phyloP scores from a whole-genome alignment of 2,329 filamentous ascomycete species.

The Corniculantispora saksenae region DNA sequence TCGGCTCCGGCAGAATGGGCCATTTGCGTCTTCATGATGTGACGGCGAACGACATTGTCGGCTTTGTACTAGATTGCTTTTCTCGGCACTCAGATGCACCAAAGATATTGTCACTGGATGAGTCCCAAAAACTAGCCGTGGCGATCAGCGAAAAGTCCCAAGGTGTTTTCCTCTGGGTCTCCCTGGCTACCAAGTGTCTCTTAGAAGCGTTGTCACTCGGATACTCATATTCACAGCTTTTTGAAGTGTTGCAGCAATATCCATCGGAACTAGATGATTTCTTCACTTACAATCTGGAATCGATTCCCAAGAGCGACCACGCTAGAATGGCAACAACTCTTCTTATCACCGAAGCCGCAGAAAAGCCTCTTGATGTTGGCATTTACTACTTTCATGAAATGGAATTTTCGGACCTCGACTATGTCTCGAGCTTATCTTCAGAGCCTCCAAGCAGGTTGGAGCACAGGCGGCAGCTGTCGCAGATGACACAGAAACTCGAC shows the following conservation, averaged over 20 bases:
- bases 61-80: constrained; percentile 16
- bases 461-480: constrained; percentile 1
- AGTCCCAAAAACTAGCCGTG: background rate
- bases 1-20: background rate
- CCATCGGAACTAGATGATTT: constrained; percentile 15
- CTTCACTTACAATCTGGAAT: constrained; percentile 4
- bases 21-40: constrained; percentile 18
- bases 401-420: constrained; percentile 2
- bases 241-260: background rate
- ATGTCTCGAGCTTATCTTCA: background rate
- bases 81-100: background rate
- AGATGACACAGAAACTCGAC: background rate
- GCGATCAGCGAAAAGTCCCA: constrained; percentile 3
- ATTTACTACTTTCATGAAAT: constrained; percentile 15
- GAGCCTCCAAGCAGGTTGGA: constrained; percentile 4
- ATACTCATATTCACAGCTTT: background rate
- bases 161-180: constrained; percentile 16
- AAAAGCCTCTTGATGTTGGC: constrained; percentile 7
- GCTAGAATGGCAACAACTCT: constrained; percentile 3
- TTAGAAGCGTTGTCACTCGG: background rate
- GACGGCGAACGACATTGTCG: constrained; percentile 17
- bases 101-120: background rate
- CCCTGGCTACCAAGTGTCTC: background rate
- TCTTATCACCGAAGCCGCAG: constrained; percentile 7
- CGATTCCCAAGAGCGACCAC: background rate